These are phyloP conservation scores for Warburgia ugandensis DNA, from an alignment of 164 flowering plant genomes.

Conservation along the genomic window DNA sequence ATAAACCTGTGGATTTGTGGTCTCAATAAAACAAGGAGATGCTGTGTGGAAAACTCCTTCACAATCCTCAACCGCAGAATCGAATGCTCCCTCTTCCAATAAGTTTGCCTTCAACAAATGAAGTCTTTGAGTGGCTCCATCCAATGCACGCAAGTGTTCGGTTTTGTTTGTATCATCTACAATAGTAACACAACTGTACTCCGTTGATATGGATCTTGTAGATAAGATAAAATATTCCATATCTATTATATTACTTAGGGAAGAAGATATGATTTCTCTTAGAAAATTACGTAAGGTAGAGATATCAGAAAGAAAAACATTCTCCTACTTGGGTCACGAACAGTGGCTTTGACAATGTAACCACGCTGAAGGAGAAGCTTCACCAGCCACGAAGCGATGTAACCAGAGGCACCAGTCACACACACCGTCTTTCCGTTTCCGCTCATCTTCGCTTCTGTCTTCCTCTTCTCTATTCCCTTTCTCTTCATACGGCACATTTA, in stretches of 20 bases:
- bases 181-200: neutral
- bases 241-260: neutral
- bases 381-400: conserved; percentile 41
- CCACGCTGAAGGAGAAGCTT: conserved; percentile 39
- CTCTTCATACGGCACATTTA: too few species aligned
- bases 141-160: conserved; percentile 7
- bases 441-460: conserved; percentile 8
- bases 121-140: conserved; percentile 11
- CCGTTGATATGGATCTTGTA: neutral
- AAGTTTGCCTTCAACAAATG: conserved; percentile 7
- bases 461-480: neutral
- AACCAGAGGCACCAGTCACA: conserved; percentile 45
- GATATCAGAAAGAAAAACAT: neutral
- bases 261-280: neutral
- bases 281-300: neutral
- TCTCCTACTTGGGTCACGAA: conserved; percentile 32
- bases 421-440: conserved; percentile 32
- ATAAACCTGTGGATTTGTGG: conserved; percentile 7
- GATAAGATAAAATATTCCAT: neutral
- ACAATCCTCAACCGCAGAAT: conserved; percentile 9
- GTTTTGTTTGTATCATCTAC: conserved; percentile 13
- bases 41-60: conserved; percentile 15
- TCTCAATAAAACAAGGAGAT: conserved; percentile 4
- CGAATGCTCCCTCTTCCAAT: conserved; percentile 11
- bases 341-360: conserved; percentile 44